Base-by-base conservation (phyloP, 768 basidiomycete species). In the Coprinopsis cinerea region DNA sequence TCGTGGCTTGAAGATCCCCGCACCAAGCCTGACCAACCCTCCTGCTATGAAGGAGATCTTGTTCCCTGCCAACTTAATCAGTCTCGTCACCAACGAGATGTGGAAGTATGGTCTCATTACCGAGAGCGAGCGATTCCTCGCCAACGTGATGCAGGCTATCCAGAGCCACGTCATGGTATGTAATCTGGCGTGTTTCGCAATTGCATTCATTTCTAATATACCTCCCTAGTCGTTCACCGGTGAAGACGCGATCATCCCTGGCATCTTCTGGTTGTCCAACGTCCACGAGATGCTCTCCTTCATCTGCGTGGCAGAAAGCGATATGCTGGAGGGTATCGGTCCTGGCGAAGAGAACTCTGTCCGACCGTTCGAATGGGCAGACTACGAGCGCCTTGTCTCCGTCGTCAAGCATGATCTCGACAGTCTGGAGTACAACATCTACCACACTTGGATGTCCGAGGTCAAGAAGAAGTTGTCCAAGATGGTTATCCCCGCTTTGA, bases 281-380 rank as follows among this genome's bases (percentile, higher is more conserved):
- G 94, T 99, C 30, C 96, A 99, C 65, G 96, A 99, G 64, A 94
- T 98, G 82, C 77, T 98, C 26, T 99, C 96, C 4, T 99, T 98
- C 69, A 95, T 98, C 61, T 95, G 90, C 60, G 88, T 97, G 32
- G 96, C 96, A n/a, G 96, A 99, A 69, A 88, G 88, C 62, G 96
- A 99, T 67, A 96, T 97, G 83, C 77, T 92, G 7, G 92, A 98
- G 64, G 96, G 96, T 20, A 97, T 98, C 51, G 94, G 92, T 9
- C 95, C 95, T 1, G 94, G 93, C 35, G 91, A 90, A 68, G 94
- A 96, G 64, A 88, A 88, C 44, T 81, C 86, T 28, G 86, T 92
- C 4, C 86, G 94, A 41, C 81, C 89, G 24, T 95, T 97, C 68
- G 91, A 95, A 64, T 98, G 95, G 95, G 81, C 85, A 53, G 90